Evolutionary conservation across 1,284 basidiomycete species (phyloP), one percentile per base, ranked within the genome.

Genomic region (Chalciporus sp.): DNA sequence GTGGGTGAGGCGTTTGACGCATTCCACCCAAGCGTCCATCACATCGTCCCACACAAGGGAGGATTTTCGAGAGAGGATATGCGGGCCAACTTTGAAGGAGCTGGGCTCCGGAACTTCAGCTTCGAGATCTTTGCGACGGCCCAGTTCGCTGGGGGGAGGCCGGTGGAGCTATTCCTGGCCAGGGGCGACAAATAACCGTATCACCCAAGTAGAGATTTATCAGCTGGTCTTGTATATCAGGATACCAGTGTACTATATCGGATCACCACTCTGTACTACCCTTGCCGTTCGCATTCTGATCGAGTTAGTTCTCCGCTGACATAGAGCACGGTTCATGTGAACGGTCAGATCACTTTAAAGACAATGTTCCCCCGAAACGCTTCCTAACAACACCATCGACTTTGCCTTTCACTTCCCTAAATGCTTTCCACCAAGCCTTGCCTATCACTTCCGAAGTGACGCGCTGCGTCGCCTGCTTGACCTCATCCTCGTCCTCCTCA

Each of bases 341-440:
- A 42, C 16, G 9, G 20, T 40, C 31, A 37, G 0, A 11, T 72
- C 52, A 73, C n/a, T 55, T 65, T 45, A 72, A 52, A 12, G 72
- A 78, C 48, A 90, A 64, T n/a, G 73, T 71, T 1, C 89, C 87
- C 16, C 91, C 90, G 64, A 88, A 89, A 57, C 79, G 79, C 66
- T 77, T 79, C 55, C 79, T 75, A 5, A 82, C 78, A 27, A 83
- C 76, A 19, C 67, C 72, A 58, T 90, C 86, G 71, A 93, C 82
- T 59, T 75, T 77, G 9, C 62, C 72, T 67, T 86, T 86, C 7
- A 91, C 82, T 28, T 79, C 77, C 57, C 77, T 72, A 73, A 87
- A 92, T 7, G 86, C 82, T 44, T 72, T 76, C 90, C 91, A 93
- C 92, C 92, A 94, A 17, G 79, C 80, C 57, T 74, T 72, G 1